Evolutionary conservation across 345 rosid species (phyloP), one percentile per base, ranked within the genome.

Genomic region (Rhodamnia rubescens): DNA sequence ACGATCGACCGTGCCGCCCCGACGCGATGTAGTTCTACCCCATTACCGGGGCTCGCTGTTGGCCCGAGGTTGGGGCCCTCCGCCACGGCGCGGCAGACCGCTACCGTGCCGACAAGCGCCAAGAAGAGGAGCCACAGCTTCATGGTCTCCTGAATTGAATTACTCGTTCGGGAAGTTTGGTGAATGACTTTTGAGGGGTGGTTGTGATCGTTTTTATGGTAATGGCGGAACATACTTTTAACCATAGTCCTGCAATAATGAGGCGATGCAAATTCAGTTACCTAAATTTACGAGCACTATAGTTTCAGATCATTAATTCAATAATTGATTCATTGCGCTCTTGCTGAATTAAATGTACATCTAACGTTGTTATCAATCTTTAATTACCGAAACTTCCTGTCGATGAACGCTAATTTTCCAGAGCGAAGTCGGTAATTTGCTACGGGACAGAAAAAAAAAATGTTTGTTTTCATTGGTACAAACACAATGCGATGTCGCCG

Each of bases 1-100:
- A 2, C 74, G 1, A 55, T 40, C 2, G 26, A 12, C 32, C 29
- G 52, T 27, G 18, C 29, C 74, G 21, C 1, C 7, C 0, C 3
- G 24, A 58, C 51, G 9, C 1, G 14, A 20, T 7, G 84, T 51
- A 32, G 21, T 18, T 14, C 32, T 54, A 29, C 29, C 51, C 24
- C 32, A 3, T 1, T 22, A 4, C n/a, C 1, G 2, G 21, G 69
- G 47, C 78, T 69, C 13, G 6, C 11, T 3, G 24, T 47, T 6
- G 26, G 78, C 78, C 11, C 13, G 7, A 69, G 78, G 47, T 20
- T 0, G 24, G 47, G 47, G 80, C 47, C 22, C 47, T 42, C 51
- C 2, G 32, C 69, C 29, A 42, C 7, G 32, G 74, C 20, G 18
- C 40, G 14, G 21, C 51, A 21, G 52, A 55, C 74, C 40, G 16